Conservation (phyloP, 2,329 filamentous ascomycete genomes). For the Coniella lustricola region DNA sequence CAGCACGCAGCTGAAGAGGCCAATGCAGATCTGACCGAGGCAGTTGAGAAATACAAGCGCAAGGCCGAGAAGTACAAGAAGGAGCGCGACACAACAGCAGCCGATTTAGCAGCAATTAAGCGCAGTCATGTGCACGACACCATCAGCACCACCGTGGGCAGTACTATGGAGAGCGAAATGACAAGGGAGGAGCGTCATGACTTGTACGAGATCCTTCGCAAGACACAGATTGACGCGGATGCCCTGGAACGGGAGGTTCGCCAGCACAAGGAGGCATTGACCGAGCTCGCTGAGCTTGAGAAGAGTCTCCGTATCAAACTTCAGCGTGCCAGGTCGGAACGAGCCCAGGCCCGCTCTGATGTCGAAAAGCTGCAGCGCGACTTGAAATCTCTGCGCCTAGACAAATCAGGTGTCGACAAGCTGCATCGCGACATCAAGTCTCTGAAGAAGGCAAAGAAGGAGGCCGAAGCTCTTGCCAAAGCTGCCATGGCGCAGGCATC, state of each 20-base stretch:
- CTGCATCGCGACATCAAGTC: conserved; percentile 44
- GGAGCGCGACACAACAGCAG: conserved; percentile 35
- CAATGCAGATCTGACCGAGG: conserved; percentile 35
- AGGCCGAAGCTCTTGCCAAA: conserved; percentile 25
- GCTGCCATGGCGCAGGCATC: conserved; percentile 21
- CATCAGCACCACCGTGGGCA: conserved; percentile 20
- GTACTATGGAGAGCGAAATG: conserved; percentile 29
- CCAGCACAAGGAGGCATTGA: conserved; percentile 61
- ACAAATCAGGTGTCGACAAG: conserved; percentile 34
- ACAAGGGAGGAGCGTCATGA: conserved; percentile 50
- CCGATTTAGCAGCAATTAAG: conserved; percentile 25
- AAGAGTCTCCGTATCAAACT: conserved; percentile 58
- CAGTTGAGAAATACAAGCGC: conserved; percentile 36
- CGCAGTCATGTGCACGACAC: conserved; percentile 23
- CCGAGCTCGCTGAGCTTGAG: conserved; percentile 48
- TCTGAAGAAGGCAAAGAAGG: conserved; percentile 34
- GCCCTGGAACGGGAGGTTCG: conserved; percentile 66
- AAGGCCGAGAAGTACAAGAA: conserved; percentile 45
- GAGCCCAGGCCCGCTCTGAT: conserved; percentile 46
- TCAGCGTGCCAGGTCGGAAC: conserved; percentile 61
- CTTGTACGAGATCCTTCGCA: conserved; percentile 53
- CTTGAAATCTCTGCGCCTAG: conserved; percentile 37
- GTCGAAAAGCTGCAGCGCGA: conserved; percentile 50
- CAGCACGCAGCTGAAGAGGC: conserved; percentile 45
- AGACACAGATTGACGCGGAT: conserved; percentile 57